phyloP scores from a whole-genome alignment of 768 basidiomycete species.

The Cubamyces sp. region DNA sequence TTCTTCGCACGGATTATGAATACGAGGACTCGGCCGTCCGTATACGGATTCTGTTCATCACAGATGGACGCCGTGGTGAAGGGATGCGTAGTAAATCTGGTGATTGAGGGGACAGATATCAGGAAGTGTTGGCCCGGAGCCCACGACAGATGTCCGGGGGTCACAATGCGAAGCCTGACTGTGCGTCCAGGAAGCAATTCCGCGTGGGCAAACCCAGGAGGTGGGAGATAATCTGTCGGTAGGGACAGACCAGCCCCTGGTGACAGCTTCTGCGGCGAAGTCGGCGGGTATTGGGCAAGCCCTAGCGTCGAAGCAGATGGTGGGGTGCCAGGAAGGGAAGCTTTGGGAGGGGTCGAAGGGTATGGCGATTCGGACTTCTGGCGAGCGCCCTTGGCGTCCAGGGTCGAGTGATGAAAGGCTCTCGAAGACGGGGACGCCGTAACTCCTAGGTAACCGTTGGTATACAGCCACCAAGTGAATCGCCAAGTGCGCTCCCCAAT shows the following conservation, averaged over 20 bases:
- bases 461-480: conserved; percentile 54
- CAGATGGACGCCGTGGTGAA: conserved; percentile 72
- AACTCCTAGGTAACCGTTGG: conserved; percentile 56
- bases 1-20: conserved; percentile 70
- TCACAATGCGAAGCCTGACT: conserved; percentile 65
- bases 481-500: conserved; percentile 62
- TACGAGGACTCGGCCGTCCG: conserved; percentile 58
- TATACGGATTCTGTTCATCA: conserved; percentile 48
- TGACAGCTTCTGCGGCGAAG: neutral
- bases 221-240: conserved; percentile 47
- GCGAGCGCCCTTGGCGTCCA: neutral
- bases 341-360: neutral
- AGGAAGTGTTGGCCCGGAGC: conserved; percentile 81
- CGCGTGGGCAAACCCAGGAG: conserved; percentile 68
- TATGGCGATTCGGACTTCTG: neutral
- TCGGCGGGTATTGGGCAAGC: conserved; percentile 17
- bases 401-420: conserved; percentile 1
- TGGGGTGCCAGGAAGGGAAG: neutral
- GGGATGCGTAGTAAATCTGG: conserved; percentile 65
- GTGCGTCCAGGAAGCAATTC: conserved; percentile 73
- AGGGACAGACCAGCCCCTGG: conserved; percentile 17
- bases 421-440: conserved; percentile 1
- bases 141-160: conserved; percentile 63
- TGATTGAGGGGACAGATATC: conserved; percentile 66
- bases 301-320: conserved; percentile 8